Conservation (phyloP, 192 early-diverging fungal genomes). For the Entophlyctis luteolus region DNA sequence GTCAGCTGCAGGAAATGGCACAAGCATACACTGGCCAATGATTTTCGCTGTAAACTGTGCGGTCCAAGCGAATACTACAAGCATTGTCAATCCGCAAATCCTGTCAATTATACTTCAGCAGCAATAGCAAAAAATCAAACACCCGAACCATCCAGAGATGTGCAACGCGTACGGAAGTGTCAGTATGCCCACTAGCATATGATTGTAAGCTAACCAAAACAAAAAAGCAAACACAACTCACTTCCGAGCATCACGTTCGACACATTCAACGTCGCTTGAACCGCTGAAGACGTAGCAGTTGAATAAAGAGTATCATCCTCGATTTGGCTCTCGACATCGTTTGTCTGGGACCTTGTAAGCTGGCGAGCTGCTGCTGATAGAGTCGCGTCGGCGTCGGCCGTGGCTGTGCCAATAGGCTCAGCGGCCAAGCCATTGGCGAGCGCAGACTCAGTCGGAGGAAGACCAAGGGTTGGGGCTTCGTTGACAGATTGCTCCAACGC, state of each 20-base stretch:
- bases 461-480: too few relatives aligned
- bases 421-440: too few relatives aligned
- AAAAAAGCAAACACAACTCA: background rate
- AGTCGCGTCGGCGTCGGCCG: background rate
- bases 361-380: background rate
- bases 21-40: conserved; percentile 52
- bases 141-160: conserved; percentile 52
- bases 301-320: background rate
- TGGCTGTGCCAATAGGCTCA: background rate
- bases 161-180: conserved; percentile 58
- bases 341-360: background rate
- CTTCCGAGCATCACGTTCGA: conserved; percentile 30
- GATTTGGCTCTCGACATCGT: background rate
- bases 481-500: too few relatives aligned
- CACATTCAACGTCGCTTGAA: conserved; percentile 19
- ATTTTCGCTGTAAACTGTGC: conserved; percentile 58
- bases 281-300: conserved; percentile 3
- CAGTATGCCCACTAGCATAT: conserved; percentile 54
- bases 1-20: conserved; percentile 1
- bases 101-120: background rate
- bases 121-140: background rate
- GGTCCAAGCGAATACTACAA: conserved; percentile 33
- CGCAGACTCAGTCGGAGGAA: background rate
- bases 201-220: background rate
- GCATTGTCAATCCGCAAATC: conserved; percentile 47